Conservation (phyloP, 495 filamentous ascomycete genomes). For the Talaromyces nanjingensis region DNA sequence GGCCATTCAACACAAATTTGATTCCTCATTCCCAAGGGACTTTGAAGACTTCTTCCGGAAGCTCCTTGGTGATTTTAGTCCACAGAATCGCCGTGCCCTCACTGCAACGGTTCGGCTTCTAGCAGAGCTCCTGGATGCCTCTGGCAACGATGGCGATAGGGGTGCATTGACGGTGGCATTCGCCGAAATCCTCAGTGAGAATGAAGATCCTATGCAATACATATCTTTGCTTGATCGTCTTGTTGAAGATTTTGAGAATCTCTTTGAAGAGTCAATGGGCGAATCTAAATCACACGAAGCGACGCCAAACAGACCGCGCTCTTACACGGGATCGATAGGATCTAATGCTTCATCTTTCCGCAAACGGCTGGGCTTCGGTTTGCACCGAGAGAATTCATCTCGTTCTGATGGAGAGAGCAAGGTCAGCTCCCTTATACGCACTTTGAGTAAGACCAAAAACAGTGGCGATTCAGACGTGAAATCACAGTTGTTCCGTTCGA, state of each 20-base stretch:
- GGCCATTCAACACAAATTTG: slow-evolving; percentile 65
- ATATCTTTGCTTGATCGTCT: slow-evolving; percentile 87
- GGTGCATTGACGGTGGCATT: slow-evolving; percentile 87
- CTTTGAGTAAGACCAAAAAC: slow-evolving; percentile 74
- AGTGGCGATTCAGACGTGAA: slow-evolving; percentile 52
- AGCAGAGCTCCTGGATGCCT: slow-evolving; percentile 86
- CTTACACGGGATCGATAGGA: slow-evolving; percentile 49
- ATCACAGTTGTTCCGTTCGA: slow-evolving; percentile 62
- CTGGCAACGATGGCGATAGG: slow-evolving; percentile 86
- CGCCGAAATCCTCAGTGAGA: slow-evolving; percentile 74
- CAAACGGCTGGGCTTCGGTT: slow-evolving; percentile 71
- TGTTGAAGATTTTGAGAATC: slow-evolving; percentile 82
- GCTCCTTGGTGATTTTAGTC: slow-evolving; percentile 71
- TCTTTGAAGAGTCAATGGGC: slow-evolving; percentile 68
- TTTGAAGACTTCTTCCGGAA: slow-evolving; percentile 82
- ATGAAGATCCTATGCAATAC: slow-evolving; percentile 72
- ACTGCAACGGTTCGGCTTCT: slow-evolving; percentile 77
- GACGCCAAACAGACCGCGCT: slow-evolving; percentile 41
- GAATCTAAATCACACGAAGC: slow-evolving; percentile 36
- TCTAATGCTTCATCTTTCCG: slow-evolving; percentile 80
- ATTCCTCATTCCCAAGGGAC: slow-evolving; percentile 63
- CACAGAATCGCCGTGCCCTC: slow-evolving; percentile 88
- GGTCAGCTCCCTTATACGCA: slow-evolving; percentile 76
- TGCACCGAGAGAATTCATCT: slow-evolving; percentile 67
- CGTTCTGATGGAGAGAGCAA: slow-evolving; percentile 62